Conservation (phyloP, 192 early-diverging fungal genomes). For the Entomortierella beljakovae region DNA sequence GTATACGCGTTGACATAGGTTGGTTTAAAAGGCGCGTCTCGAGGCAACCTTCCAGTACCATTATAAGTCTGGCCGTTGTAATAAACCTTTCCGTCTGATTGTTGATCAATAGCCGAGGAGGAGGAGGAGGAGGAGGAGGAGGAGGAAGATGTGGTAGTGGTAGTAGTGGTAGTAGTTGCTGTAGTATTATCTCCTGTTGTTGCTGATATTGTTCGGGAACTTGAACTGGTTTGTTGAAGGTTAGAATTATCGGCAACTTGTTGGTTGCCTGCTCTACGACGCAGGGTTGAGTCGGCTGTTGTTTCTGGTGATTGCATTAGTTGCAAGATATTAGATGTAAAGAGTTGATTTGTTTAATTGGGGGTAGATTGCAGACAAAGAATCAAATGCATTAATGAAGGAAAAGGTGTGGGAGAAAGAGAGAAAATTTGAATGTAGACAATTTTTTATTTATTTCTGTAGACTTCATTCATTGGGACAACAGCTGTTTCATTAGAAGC, state of each 20-base stretch:
- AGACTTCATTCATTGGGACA: no score
- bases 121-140: neutral
- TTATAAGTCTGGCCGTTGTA: slow-evolving; percentile 24
- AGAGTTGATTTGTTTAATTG: no score
- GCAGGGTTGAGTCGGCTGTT: slow-evolving; percentile 14
- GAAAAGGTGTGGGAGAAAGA: neutral
- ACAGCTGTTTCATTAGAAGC: no score
- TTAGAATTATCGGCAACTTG: neutral
- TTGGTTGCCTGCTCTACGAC: slow-evolving; percentile 12
- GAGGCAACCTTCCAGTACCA: slow-evolving; percentile 44
- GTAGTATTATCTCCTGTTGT: neutral
- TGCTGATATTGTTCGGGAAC: neutral
- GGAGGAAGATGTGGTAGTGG: neutral
- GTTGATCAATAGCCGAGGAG: no score
- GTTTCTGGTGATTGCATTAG: slow-evolving; percentile 14
- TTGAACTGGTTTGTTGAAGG: no score
- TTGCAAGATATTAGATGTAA: neutral
- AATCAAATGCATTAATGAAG: neutral
- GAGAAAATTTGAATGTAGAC: no score
- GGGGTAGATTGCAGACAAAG: no score
- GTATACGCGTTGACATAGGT: slow-evolving; percentile 48
- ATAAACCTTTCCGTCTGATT: slow-evolving; percentile 13
- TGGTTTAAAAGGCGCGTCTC: slow-evolving; percentile 48
- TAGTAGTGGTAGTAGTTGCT: neutral
- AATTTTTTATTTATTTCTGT: no score